Base-by-base conservation (phyloP, 768 basidiomycete species). In the Mycena capillaripes region DNA sequence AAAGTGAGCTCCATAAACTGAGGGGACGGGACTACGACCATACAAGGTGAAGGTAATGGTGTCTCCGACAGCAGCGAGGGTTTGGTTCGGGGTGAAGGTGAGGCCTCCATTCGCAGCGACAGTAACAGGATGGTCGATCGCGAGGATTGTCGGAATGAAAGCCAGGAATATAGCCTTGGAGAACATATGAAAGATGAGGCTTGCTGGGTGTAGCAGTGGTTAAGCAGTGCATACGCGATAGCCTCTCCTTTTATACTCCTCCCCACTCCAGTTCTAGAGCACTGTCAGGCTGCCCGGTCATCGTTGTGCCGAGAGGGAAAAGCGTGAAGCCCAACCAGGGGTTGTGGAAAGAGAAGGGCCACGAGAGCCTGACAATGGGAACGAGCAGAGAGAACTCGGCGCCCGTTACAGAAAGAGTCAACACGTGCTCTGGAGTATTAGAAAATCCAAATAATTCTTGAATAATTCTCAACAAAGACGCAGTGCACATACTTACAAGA, bases 21-120 rank as follows among this genome's bases (percentile, higher is more conserved):
- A 46, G 19, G 44, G 21, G 21, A 21, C 19, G 30, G 16, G 11
- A 3, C 38, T 14, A 34, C 17, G 4, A 8, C 52, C 63, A 32
- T 46, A 71, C 61, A 76, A 71, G 17, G 67, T 72, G 58, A 76
- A 76, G 8, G 73, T 76, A 9, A 76, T 27, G 11, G 73, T 76
- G 44, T 76, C 76, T 14, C 70, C 73, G 25, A 63, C 25, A 25
- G 29, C 40, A 8, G 76, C 72, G 14, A 40, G 21, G 25, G 72
- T 38, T 3, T 55, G 48, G 52, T 66, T 66, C 0, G 76, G 76
- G 30, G 42, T 25, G 60, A 71, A 75, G 14, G 74, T 63, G 44
- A 76, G 65, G 14, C 36, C 53, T 38, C 59, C 60, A 42, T 50
- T 44, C 23, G 56, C 25, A 3, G 70, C 73, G 19, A 76, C 73